These are phyloP conservation scores for Stephania cephalantha DNA, from an alignment of 164 flowering plant species.

Conservation along the genomic window DNA sequence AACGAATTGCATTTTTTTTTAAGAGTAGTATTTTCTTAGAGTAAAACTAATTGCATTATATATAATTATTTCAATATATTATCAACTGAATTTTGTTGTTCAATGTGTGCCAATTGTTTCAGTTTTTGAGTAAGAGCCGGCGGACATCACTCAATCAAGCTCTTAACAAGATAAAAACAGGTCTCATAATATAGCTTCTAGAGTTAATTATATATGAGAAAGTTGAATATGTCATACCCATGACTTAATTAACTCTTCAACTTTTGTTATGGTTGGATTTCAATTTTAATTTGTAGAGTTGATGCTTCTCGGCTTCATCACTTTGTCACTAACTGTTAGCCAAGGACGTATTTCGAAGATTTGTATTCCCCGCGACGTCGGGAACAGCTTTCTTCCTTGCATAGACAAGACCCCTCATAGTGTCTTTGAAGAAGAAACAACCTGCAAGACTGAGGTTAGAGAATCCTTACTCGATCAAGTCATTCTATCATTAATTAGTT, in stretches of 20 bases:
- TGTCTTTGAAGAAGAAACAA: slow-evolving; percentile 37
- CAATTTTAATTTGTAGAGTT: slow-evolving; percentile 31
- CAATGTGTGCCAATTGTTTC: background rate
- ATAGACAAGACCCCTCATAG: background rate
- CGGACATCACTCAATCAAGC: slow-evolving; percentile 42
- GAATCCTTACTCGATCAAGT: no score
- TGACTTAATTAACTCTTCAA: background rate
- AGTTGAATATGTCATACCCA: background rate
- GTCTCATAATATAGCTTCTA: slow-evolving; percentile 15
- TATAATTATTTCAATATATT: no score
- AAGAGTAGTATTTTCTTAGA: no score
- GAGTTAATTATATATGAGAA: background rate
- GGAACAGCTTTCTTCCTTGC: slow-evolving; percentile 51
- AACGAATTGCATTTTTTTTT: background rate
- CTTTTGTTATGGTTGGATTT: background rate
- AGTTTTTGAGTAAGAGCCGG: slow-evolving; percentile 34
- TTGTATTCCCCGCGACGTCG: slow-evolving; percentile 40
- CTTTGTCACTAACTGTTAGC: slow-evolving; percentile 40
- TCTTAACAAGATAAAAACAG: slow-evolving; percentile 53
- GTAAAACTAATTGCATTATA: background rate
- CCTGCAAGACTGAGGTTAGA: slow-evolving; percentile 32
- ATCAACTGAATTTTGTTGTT: background rate
- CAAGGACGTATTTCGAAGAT: slow-evolving; percentile 43
- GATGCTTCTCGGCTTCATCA: slow-evolving; percentile 61
- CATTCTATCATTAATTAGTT: no score